phyloP scores from a whole-genome alignment of 2,329 filamentous ascomycete genomes.

The Cercospora zeina region DNA sequence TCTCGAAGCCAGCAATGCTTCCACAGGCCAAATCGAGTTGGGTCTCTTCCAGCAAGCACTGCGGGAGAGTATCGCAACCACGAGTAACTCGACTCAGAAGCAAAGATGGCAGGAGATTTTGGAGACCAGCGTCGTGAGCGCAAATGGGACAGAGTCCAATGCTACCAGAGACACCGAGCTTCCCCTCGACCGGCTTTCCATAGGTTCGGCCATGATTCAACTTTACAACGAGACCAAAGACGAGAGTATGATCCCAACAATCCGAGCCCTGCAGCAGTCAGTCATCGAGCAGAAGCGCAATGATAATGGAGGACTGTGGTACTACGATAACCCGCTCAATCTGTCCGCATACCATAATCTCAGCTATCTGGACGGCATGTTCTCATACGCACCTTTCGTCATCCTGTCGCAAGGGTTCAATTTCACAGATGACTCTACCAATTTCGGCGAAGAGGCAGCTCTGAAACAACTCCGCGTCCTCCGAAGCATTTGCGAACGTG shows the following conservation, averaged over 20 bases:
- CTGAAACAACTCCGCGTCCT: constrained; percentile 51
- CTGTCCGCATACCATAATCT: constrained; percentile 50
- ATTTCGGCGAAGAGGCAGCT: constrained; percentile 28
- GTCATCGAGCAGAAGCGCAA: constrained; percentile 38
- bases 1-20: constrained; percentile 27
- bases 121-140: constrained; percentile 30
- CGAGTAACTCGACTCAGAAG: constrained; percentile 20
- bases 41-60: constrained; percentile 42
- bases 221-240: constrained; percentile 27
- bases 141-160: constrained; percentile 28
- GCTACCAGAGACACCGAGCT: constrained; percentile 28
- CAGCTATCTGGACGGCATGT: constrained; percentile 58
- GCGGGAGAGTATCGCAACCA: constrained; percentile 26
- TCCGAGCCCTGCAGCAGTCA: constrained; percentile 32
- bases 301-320: constrained; percentile 40
- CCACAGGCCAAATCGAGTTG: constrained; percentile 36
- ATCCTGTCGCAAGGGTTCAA: constrained; percentile 33
- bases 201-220: constrained; percentile 35
- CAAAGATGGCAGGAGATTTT: constrained; percentile 24
- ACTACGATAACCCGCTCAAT: constrained; percentile 36
- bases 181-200: constrained; percentile 39
- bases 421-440: constrained; percentile 11
- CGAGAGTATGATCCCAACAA: constrained; percentile 22
- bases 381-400: constrained; percentile 51
- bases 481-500: constrained; percentile 46